Conservation (phyloP, 2,329 filamentous ascomycete genomes). For the Alternaria postmessia region DNA sequence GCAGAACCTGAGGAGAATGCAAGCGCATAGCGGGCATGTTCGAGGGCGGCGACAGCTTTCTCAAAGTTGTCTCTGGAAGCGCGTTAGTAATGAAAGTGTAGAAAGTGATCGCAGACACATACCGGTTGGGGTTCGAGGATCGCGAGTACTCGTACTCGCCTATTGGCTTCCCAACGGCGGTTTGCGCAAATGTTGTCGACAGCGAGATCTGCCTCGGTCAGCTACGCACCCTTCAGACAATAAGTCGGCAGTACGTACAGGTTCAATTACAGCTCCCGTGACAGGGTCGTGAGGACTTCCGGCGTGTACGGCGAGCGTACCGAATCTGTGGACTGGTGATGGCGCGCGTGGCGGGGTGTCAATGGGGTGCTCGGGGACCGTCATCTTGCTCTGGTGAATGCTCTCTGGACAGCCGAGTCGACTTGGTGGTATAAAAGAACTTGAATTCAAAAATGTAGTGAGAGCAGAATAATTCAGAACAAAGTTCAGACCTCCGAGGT, state of each 20-base stretch:
- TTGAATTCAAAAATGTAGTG: not conserved
- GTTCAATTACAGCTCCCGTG: slow-evolving; percentile 94
- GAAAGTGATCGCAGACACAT: slow-evolving; percentile 18
- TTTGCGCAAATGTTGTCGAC: slow-evolving; percentile 96
- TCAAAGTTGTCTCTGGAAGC: slow-evolving; percentile 82
- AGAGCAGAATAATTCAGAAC: not conserved
- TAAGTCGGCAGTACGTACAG: slow-evolving; percentile 57
- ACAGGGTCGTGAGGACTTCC: slow-evolving; percentile 88
- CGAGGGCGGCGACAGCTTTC: slow-evolving; percentile 85
- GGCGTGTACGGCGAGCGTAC: slow-evolving; percentile 93
- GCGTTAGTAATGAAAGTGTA: slow-evolving; percentile 18
- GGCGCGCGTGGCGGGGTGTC: slow-evolving; percentile 77
- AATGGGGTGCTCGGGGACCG: slow-evolving; percentile 63
- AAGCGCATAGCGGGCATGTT: slow-evolving; percentile 90
- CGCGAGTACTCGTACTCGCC: slow-evolving; percentile 93
- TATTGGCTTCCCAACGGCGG: slow-evolving; percentile 83
- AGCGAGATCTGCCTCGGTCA: slow-evolving; percentile 74
- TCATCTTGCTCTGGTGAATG: slow-evolving; percentile 40
- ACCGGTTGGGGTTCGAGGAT: slow-evolving; percentile 90
- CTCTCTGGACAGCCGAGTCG: not conserved
- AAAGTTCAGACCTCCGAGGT: not conserved
- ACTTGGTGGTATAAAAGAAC: not conserved
- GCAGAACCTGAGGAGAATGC: slow-evolving; percentile 95
- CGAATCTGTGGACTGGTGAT: slow-evolving; percentile 81
- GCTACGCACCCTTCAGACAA: not conserved